Evolutionary conservation across 1,284 basidiomycete genomes (phyloP).

Genomic region (Exobasidium rhododendri): DNA sequence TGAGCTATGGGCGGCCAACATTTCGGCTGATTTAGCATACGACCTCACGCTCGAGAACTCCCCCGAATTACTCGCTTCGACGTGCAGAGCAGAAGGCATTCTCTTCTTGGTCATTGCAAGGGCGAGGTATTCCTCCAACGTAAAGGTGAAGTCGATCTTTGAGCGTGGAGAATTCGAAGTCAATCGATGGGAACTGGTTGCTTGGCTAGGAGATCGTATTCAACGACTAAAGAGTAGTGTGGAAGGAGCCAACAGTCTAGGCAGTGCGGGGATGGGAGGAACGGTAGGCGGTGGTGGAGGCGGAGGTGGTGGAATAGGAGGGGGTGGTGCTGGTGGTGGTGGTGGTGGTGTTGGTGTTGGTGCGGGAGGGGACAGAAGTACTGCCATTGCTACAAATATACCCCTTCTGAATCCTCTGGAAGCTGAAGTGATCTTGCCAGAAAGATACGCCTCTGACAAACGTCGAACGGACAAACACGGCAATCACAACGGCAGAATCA

Average conservation of each 20-base stretch:
- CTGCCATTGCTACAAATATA: not conserved
- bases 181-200: conserved; percentile 20
- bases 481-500: not conserved
- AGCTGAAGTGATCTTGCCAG: not conserved
- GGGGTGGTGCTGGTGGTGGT: not conserved
- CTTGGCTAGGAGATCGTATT: conserved; percentile 20
- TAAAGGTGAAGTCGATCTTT: conserved; percentile 47
- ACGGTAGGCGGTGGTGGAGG: not conserved
- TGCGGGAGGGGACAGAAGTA: not conserved
- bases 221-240: not conserved
- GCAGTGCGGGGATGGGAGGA: not conserved
- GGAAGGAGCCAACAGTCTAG: not conserved
- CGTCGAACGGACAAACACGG: not conserved
- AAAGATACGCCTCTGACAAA: not conserved
- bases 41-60: conserved; percentile 51
- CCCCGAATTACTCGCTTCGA: conserved; percentile 40
- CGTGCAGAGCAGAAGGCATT: conserved; percentile 52
- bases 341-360: not conserved
- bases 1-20: conserved; percentile 73
- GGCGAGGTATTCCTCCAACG: conserved; percentile 28
- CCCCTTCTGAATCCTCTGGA: not conserved
- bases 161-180: conserved; percentile 26
- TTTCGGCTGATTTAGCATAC: conserved; percentile 83
- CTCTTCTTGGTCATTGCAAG: conserved; percentile 45
- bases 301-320: too few relatives aligned